Conservation (phyloP, 805 yeast genomes). For the Saccharomycopsis sp. region DNA sequence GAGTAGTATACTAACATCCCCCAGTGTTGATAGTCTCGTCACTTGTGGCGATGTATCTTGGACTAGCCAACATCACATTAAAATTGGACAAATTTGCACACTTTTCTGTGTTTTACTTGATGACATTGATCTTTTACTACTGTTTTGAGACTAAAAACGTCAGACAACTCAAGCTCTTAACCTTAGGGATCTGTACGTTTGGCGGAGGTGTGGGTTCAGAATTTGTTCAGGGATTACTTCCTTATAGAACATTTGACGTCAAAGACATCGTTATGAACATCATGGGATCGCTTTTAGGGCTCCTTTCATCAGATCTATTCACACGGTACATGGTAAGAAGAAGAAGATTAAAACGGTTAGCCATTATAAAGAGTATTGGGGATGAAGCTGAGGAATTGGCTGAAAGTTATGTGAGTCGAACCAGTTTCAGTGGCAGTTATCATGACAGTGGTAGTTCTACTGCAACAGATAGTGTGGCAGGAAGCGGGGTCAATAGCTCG, state of each 20-base stretch:
- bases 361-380: conserved; percentile 19
- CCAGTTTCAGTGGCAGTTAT: conserved; percentile 8
- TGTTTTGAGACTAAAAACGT: conserved; percentile 17
- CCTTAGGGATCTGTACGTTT: conserved; percentile 13
- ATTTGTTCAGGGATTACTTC: conserved; percentile 18
- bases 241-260: conserved; percentile 18
- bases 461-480: not conserved
- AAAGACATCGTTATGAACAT: conserved; percentile 19
- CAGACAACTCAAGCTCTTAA: conserved; percentile 11
- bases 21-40: conserved; percentile 9
- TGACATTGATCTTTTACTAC: conserved; percentile 17
- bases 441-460: not conserved
- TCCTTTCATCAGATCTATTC: conserved; percentile 12
- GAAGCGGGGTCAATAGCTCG: not conserved
- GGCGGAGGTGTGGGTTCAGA: conserved; percentile 19
- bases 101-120: conserved; percentile 15
- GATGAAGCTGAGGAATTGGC: conserved; percentile 20
- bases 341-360: conserved; percentile 12
- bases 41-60: conserved; percentile 14
- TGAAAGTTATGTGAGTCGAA: conserved; percentile 9
- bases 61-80: conserved; percentile 17
- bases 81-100: conserved; percentile 20
- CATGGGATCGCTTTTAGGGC: conserved; percentile 13
- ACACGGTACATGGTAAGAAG: conserved; percentile 9
- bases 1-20: not conserved